Base-by-base conservation (phyloP, 176 grass and related monocot species). In the Rhipidocladum racemiflorum region DNA sequence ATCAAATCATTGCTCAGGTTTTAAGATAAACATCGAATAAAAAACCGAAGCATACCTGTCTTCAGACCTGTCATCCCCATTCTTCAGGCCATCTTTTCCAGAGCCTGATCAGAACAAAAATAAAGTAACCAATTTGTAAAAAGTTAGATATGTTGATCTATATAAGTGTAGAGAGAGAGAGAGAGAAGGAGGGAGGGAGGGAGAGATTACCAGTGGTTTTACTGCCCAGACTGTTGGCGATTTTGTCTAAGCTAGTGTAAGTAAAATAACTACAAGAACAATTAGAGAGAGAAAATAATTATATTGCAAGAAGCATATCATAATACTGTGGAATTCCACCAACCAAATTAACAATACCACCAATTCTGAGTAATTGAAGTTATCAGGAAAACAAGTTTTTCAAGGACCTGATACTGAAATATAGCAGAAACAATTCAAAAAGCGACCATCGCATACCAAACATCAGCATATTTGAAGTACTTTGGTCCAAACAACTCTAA, bases 241-340 rank as follows among this genome's bases (percentile, higher is more conserved):
- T 91, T 89, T 94, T 94, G 60, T 97, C 92, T 69, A 97, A 83
- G 83, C 86, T 92, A 78, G 74, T 94, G 84, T 92, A 97, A 60
- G 92, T 94, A 75, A 92, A 94, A 79, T 85, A 97, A 85, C 94
- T 97, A 79, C 85, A 92, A 2, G 20, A 78, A 27, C 10, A 81
- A 81, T 71, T 61, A 15, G 28, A 77, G 15, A 14, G 24, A 55
- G 2, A 72, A 21, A 63, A 85, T 76, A 45, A 85, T 64, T 5
- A 44, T 10, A 57, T 77, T 79, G n/a, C 60, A 27, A 79, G 14
- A 78, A 65, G 78, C 34, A 72, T 54, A 54, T 29, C 40, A 79
- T 12, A 65, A 27, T 45, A 45, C 25, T 1, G 40, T 23, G 44
- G 4, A 56, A 50, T 69, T 36, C 21, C 13, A 30, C 44, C 30